A percentile compares a stretch with the other conserved stretches of the same genome.
phyloP scores from a whole-genome alignment of 495 filamentous ascomycete species.

The Lophium mytilinum region DNA sequence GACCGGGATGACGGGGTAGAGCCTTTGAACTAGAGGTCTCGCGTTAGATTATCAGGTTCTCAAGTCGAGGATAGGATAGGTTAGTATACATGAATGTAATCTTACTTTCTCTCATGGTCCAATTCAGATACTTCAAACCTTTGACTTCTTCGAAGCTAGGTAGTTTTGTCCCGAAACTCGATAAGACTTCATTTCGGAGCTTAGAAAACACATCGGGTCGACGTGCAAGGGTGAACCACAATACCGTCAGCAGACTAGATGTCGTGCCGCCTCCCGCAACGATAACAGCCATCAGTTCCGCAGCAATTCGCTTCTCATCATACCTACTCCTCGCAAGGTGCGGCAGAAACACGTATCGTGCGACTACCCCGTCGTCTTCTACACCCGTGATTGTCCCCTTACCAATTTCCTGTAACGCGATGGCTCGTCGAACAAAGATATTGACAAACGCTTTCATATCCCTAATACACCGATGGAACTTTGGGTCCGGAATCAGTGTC shows the following conservation, averaged over 20 bases:
- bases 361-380: no score
- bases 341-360: no score
- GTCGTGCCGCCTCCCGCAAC: not conserved
- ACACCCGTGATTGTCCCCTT: no score
- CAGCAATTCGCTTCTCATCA: constrained; percentile 36
- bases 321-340: constrained; percentile 8
- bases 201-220: constrained; percentile 31
- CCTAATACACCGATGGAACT: constrained; percentile 18
- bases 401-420: no score
- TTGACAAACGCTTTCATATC: constrained; percentile 31
- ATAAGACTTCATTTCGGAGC: constrained; percentile 33
- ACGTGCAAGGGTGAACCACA: constrained; percentile 34
- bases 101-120: constrained; percentile 8
- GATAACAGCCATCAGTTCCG: not conserved
- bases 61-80: no score
- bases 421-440: not conserved
- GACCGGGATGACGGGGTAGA: constrained; percentile 28
- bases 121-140: constrained; percentile 33
- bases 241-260: constrained; percentile 26
- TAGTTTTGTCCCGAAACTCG: constrained; percentile 20
- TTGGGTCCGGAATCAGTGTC: not conserved
- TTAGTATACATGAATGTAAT: no score
- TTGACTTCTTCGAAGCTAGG: constrained; percentile 30
- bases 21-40: constrained; percentile 28
- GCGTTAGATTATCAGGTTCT: no score